Evolutionary conservation across 129 eudicot species (phyloP).

Genomic region (Saposhnikovia divaricata): DNA sequence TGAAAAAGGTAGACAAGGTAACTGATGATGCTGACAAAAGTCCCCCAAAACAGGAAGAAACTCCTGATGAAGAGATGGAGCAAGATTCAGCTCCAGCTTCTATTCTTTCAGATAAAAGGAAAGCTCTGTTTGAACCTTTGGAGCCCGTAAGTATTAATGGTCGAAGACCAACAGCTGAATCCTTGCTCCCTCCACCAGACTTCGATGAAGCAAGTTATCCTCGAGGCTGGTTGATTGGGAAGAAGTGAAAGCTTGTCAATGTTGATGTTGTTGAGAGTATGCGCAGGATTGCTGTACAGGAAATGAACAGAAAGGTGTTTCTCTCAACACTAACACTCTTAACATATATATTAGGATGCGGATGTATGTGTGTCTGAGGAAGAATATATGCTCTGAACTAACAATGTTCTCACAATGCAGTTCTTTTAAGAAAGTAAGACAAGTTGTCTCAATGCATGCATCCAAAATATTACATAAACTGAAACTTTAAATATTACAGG

Average conservation of each 20-base stretch:
- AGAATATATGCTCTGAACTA: background rate
- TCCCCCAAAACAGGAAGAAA: constrained; percentile 40
- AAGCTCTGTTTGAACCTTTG: constrained; percentile 86
- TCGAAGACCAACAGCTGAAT: constrained; percentile 64
- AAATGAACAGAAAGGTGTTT: constrained; percentile 37
- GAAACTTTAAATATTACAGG: constrained; percentile 39
- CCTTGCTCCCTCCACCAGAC: constrained; percentile 94
- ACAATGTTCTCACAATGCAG: background rate
- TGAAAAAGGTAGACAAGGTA: constrained; percentile 39
- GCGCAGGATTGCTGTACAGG: constrained; percentile 15
- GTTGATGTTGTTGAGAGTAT: constrained; percentile 73
- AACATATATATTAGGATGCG: background rate
- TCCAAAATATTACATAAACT: background rate
- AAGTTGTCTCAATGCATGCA: background rate
- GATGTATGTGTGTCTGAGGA: background rate
- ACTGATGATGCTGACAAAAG: constrained; percentile 31
- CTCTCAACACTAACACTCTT: constrained; percentile 12
- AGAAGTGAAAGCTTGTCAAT: constrained; percentile 87
- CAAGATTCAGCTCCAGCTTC: constrained; percentile 43
- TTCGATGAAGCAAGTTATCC: constrained; percentile 84
- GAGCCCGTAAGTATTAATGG: constrained; percentile 57
- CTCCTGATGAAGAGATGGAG: constrained; percentile 38
- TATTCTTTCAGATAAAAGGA: constrained; percentile 67
- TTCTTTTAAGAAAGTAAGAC: background rate
- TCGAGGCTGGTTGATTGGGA: constrained; percentile 86